These are phyloP conservation scores for Leucogyrophana mollusca DNA, from an alignment of 768 basidiomycete species.

Conservation along the genomic window DNA sequence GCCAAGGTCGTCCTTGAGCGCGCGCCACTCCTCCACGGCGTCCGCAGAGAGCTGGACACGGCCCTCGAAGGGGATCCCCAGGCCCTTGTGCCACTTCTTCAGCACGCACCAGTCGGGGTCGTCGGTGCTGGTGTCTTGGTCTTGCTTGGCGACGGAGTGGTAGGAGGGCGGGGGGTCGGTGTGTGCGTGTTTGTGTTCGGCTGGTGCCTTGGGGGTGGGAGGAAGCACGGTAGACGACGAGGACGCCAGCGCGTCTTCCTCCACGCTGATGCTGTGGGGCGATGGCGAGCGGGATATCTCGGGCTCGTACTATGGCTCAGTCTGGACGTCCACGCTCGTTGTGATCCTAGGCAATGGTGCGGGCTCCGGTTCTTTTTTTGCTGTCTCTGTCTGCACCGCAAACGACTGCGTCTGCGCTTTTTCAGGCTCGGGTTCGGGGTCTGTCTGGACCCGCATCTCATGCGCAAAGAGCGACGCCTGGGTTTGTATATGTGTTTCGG, in stretches of 20 bases:
- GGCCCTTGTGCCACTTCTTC: constrained; percentile 70
- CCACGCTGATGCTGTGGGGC: constrained; percentile 18
- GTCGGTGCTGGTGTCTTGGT: constrained; percentile 43
- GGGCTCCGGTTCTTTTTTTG: constrained; percentile 30
- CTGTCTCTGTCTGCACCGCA: too few relatives aligned
- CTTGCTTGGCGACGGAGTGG: constrained; percentile 48
- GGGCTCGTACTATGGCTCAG: too few relatives aligned
- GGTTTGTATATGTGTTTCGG: too few relatives aligned
- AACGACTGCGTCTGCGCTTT: too few relatives aligned
- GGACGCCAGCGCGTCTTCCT: constrained; percentile 52
- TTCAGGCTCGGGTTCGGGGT: too few relatives aligned
- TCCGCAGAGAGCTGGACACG: constrained; percentile 38
- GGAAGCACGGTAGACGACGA: constrained; percentile 74
- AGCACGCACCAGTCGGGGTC: too few relatives aligned
- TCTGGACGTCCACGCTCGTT: too few relatives aligned
- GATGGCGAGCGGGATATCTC: constrained; percentile 28
- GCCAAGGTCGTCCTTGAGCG: constrained; percentile 77
- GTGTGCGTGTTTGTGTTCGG: constrained; percentile 18
- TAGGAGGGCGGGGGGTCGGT: constrained; percentile 82
- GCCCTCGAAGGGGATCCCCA: constrained; percentile 36
- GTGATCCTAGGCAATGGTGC: constrained; percentile 26
- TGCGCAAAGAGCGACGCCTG: too few relatives aligned
- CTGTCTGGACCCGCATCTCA: too few relatives aligned
- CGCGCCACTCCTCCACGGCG: constrained; percentile 77
- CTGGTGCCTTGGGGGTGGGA: constrained; percentile 57